Evolutionary conservation across 176 grass and related monocot species (phyloP).

Genomic region (Olyra latifolia): DNA sequence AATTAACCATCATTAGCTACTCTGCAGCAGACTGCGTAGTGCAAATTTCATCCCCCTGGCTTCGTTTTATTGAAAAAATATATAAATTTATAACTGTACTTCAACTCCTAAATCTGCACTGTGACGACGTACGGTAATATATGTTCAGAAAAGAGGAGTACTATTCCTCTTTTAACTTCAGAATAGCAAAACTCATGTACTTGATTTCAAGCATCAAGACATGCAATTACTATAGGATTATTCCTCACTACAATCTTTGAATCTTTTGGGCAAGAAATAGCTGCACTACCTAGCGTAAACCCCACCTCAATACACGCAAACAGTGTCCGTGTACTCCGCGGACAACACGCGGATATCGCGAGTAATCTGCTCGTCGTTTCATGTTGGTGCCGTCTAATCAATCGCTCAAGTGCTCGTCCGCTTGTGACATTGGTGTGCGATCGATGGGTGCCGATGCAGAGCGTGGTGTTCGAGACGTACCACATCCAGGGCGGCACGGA

Average conservation of each 20-base stretch:
- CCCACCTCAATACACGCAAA: neutral
- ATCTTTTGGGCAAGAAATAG: slow-evolving; percentile 22
- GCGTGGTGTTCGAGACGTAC: slow-evolving; percentile 90
- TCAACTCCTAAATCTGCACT: neutral
- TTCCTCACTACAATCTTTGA: neutral
- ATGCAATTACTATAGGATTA: neutral
- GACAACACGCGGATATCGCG: neutral
- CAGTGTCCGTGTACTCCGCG: neutral
- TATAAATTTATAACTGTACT: neutral
- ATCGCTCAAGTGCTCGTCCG: neutral
- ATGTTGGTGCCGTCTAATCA: neutral
- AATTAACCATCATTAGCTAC: neutral
- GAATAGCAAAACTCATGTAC: neutral
- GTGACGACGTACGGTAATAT: no score
- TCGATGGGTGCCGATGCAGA: slow-evolving; percentile 33
- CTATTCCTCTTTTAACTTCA: neutral
- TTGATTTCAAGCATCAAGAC: neutral
- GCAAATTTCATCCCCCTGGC: neutral
- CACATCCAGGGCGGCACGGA: slow-evolving; percentile 97
- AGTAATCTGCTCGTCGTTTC: neutral
- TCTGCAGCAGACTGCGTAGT: neutral
- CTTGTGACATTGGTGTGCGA: no score
- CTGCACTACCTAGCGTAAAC: neutral
- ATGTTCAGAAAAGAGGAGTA: neutral
- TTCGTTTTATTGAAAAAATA: neutral